Conservation (phyloP, 2,329 filamentous ascomycete genomes). For the Botrytis byssoidea region DNA sequence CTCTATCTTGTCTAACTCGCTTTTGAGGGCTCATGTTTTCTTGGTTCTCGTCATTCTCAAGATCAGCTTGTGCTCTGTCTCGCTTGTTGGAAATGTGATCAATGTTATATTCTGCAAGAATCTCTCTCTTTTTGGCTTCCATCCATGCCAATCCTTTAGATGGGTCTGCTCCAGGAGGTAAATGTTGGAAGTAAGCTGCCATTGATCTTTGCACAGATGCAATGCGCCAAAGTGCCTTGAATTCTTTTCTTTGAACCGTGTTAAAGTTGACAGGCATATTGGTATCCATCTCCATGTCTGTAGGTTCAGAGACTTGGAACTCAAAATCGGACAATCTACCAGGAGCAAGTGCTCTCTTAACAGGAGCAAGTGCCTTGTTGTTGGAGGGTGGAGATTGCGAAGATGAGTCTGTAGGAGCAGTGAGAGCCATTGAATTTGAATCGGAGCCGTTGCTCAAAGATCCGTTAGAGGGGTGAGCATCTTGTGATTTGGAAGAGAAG, state of each 20-base stretch:
- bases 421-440: neutral
- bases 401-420: conserved; percentile 6
- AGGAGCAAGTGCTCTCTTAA: conserved; percentile 4
- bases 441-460: neutral
- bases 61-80: conserved; percentile 10
- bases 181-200: conserved; percentile 27
- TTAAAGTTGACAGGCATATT: conserved; percentile 30
- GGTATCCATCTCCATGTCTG: conserved; percentile 29
- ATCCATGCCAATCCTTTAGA: conserved; percentile 15
- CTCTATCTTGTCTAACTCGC: conserved; percentile 24
- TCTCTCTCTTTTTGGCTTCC: conserved; percentile 14
- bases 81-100: conserved; percentile 10
- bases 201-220: conserved; percentile 35
- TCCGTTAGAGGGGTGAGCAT: neutral
- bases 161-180: conserved; percentile 18
- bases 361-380: neutral
- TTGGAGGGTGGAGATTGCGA: neutral
- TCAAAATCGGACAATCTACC: conserved; percentile 11
- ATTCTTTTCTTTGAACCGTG: conserved; percentile 29
- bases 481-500: conserved; percentile 12
- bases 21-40: conserved; percentile 33
- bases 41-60: conserved; percentile 26
- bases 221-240: conserved; percentile 35
- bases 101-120: conserved; percentile 13
- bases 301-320: conserved; percentile 25